Percentiles rank a stretch among this genome's conserved stretches.
These are phyloP conservation scores for Venturia asperata DNA, from an alignment of 2,329 filamentous ascomycete species.

Conservation along the genomic window DNA sequence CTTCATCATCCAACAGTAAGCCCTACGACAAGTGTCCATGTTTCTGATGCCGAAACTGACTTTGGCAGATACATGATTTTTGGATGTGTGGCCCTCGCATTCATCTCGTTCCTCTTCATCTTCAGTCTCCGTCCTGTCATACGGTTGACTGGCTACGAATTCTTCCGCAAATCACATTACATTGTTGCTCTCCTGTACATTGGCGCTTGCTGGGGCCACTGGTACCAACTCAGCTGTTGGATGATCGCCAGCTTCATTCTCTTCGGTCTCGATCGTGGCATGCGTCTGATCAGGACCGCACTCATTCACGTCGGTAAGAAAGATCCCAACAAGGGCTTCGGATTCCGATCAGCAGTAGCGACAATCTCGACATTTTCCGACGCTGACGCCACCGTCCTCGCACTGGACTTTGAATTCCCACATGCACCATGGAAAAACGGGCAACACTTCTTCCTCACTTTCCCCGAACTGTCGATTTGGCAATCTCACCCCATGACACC, in stretches of 20 bases:
- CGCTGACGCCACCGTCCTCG: slow-evolving; percentile 54
- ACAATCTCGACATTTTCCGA: slow-evolving; percentile 44
- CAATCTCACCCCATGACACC: slow-evolving; percentile 67
- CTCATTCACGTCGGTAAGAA: slow-evolving; percentile 55
- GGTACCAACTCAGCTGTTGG: slow-evolving; percentile 61
- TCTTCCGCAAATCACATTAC: slow-evolving; percentile 69
- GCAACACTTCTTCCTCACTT: slow-evolving; percentile 66
- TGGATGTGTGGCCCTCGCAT: slow-evolving; percentile 60
- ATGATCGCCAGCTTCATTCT: slow-evolving; percentile 59
- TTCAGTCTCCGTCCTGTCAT: slow-evolving; percentile 56
- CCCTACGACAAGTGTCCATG: not conserved
- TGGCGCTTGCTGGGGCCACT: slow-evolving; percentile 69
- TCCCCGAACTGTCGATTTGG: slow-evolving; percentile 60
- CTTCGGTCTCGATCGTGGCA: slow-evolving; percentile 57
- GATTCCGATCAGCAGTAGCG: slow-evolving; percentile 50
- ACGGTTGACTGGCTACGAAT: slow-evolving; percentile 63
- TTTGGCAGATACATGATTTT: slow-evolving; percentile 58
- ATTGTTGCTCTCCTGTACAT: slow-evolving; percentile 67
- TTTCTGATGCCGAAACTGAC: not conserved
- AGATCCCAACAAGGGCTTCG: slow-evolving; percentile 37
- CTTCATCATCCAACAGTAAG: slow-evolving; percentile 51
- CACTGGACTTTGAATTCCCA: slow-evolving; percentile 57
- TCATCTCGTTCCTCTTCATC: slow-evolving; percentile 55
- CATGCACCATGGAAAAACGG: slow-evolving; percentile 58
- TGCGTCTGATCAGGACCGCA: slow-evolving; percentile 51